phyloP scores from a whole-genome alignment of 345 rosid species.

The Salix exigua region DNA sequence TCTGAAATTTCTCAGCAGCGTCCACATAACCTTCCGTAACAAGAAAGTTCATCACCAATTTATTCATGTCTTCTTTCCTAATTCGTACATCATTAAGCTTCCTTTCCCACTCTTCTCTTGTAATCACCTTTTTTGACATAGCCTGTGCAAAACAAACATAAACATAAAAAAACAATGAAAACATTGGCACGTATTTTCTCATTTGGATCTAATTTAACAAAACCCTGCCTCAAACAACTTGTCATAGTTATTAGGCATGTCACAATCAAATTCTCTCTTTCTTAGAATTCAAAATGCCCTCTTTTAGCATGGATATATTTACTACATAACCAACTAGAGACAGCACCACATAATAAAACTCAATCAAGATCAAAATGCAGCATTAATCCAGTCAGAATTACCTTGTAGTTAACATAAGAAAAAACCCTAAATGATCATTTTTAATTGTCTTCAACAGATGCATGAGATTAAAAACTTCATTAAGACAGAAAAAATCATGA shows the following conservation, averaged over 20 bases:
- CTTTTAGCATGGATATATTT: not conserved
- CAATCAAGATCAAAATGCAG: not conserved
- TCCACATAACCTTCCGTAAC: constrained; percentile 97
- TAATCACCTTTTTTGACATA: constrained; percentile 61
- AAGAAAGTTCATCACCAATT: constrained; percentile 94
- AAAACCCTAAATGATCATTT: not conserved
- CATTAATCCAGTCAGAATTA: not conserved
- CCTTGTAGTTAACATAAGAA: not conserved
- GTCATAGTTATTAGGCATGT: not conserved
- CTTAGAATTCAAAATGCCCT: not conserved
- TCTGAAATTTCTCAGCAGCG: constrained; percentile 83
- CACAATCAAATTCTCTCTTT: not conserved
- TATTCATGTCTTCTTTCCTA: constrained; percentile 95
- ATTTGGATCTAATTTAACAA: not conserved
- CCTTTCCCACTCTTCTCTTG: constrained; percentile 91
- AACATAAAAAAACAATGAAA: not conserved
- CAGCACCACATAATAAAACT: too few species aligned
- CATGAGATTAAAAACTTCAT: not conserved
- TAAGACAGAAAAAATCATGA: not conserved
- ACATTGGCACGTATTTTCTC: not conserved
- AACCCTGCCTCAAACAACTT: not conserved
- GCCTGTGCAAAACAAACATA: constrained; percentile 35
- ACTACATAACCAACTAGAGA: not conserved
- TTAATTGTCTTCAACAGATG: not conserved
- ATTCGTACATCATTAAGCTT: constrained; percentile 78